phyloP scores from a whole-genome alignment of 306 rosid genomes.

The Vicia faba region DNA sequence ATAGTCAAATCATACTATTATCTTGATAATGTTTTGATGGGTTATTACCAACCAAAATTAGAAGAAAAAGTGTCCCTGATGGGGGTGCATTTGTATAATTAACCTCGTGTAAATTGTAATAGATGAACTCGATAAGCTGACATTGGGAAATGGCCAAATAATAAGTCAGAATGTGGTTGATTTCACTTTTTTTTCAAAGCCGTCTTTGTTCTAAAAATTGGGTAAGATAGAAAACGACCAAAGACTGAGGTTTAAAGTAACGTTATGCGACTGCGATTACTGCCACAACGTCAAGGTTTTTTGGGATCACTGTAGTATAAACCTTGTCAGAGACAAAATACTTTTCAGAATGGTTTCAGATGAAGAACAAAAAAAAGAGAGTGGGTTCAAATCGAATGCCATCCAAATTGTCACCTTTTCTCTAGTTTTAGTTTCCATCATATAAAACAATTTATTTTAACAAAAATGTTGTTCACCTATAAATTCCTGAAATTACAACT shows the following conservation, averaged over 20 bases:
- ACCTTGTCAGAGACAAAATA: no score
- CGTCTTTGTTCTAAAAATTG: conserved; percentile 9
- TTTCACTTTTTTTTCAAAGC: not conserved
- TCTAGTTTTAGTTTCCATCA: not conserved
- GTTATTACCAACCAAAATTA: not conserved
- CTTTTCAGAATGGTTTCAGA: conserved; percentile 21
- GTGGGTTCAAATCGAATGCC: no score
- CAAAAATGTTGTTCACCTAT: not conserved
- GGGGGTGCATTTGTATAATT: not conserved
- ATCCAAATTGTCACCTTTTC: no score
- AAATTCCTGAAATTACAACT: conserved; percentile 13
- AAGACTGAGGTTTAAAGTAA: not conserved
- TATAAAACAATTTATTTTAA: not conserved
- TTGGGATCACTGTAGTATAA: not conserved
- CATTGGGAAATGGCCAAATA: conserved; percentile 7
- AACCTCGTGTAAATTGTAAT: not conserved
- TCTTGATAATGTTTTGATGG: not conserved
- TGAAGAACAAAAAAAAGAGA: no score
- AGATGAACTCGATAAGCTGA: conserved; percentile 19
- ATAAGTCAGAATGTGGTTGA: conserved; percentile 12
- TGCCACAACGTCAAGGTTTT: not conserved
- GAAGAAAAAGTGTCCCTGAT: not conserved
- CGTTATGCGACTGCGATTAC: not conserved
- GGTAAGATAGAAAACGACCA: conserved; percentile 19
- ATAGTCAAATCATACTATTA: conserved; percentile 27